Conservation (phyloP, 2,329 filamentous ascomycete species). For the Penicillium italicum region DNA sequence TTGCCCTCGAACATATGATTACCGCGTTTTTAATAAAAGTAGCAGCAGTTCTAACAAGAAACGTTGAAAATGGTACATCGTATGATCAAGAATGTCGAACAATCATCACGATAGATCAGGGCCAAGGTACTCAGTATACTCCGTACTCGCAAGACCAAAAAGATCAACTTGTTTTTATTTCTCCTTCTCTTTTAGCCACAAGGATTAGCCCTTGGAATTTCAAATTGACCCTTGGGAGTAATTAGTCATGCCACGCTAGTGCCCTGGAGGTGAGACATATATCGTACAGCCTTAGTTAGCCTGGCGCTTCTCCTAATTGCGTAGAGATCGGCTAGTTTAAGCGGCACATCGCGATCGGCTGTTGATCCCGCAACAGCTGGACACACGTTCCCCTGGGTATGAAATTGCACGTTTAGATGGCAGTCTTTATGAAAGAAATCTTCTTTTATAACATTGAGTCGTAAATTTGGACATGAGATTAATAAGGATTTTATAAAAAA, state of each 20-base stretch:
- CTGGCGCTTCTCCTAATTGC: too few relatives aligned
- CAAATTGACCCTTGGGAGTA: not conserved
- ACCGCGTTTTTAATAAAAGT: not conserved
- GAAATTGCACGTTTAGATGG: not conserved
- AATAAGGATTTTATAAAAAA: too few relatives aligned
- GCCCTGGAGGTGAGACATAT: too few relatives aligned
- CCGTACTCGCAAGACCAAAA: not conserved
- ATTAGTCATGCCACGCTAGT: too few relatives aligned
- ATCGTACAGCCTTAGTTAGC: too few relatives aligned
- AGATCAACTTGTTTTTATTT: not conserved
- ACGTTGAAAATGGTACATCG: not conserved
- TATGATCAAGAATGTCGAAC: not conserved
- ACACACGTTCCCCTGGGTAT: not conserved
- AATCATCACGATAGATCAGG: not conserved
- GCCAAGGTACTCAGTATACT: not conserved
- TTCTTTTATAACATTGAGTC: too few relatives aligned
- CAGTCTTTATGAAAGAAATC: too few relatives aligned
- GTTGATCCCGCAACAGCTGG: not conserved
- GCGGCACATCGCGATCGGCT: not conserved
- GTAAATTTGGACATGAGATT: not conserved
- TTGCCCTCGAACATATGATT: not conserved
- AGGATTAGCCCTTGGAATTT: not conserved
- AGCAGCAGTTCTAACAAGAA: not conserved
- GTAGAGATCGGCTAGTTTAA: not conserved
- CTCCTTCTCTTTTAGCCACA: not conserved